Evolutionary conservation across 345 rosid genomes (phyloP), one percentile per base, ranked within the genome.

Genomic region (Citrus sp.): DNA sequence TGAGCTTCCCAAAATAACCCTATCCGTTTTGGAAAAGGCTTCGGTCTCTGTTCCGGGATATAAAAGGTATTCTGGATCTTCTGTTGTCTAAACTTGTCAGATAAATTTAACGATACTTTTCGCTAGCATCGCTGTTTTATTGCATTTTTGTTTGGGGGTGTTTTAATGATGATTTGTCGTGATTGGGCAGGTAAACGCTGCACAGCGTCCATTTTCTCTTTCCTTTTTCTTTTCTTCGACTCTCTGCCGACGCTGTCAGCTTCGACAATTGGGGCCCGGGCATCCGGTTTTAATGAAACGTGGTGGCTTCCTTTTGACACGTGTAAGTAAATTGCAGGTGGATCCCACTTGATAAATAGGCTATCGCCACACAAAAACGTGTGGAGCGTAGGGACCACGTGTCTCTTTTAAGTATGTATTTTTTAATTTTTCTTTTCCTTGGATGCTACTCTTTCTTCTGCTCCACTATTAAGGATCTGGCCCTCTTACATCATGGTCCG

Each of bases 211-310:
- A 34, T 34, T 27, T 1, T 55, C 9, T 21, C 2, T 27, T 1
- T 28, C 35, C 3, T 34, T 34, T 0, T 46, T 9, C 51, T 46
- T 54, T 21, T 18, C 58, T 54, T 16, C 56, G 34, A 63, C 60
- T 72, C 74, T 60, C 85, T 85, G 90, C 88, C 90, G 88, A 87
- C 86, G 90, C 82, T 78, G 84, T 82, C 87, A 65, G 60, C 75
- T 69, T 76, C 85, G 61, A 27, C 27, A 40, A 61, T 59, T 72
- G 67, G 64, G 34, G 42, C 49, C 51, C 1, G 34, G 27, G 72
- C 73, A 37, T 56, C 84, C 32, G 37, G 58, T 71, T 27, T n/a
- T 22, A 38, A n/a, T 66, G 75, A 80, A 78, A 78, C 86, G 78
- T 46, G 55, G 85, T 56, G 63, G 70, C 70, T 70, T 58, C 38